phyloP scores from a whole-genome alignment of 805 yeast genomes.

The Ogataea henricii region DNA sequence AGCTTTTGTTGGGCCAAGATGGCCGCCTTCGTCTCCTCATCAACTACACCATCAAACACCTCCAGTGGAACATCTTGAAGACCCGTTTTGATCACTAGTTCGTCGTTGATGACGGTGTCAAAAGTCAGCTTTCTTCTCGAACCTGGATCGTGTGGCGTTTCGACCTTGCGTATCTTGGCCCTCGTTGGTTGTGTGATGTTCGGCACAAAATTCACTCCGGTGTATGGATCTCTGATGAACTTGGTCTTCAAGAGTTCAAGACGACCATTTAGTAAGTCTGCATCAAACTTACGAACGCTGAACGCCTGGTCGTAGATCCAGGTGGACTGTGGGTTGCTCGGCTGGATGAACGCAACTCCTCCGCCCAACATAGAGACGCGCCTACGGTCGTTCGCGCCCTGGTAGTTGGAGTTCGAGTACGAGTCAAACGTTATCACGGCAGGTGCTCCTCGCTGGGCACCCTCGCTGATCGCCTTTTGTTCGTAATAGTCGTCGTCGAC shows the following conservation, averaged over 20 bases:
- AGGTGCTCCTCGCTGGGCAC: conserved; percentile 69
- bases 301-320: conserved; percentile 86
- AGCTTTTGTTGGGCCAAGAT: conserved; percentile 60
- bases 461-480: conserved; percentile 52
- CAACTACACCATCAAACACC: conserved; percentile 58
- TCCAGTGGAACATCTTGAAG: conserved; percentile 57
- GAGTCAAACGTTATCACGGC: conserved; percentile 32
- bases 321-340: conserved; percentile 51
- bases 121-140: conserved; percentile 40
- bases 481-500: conserved; percentile 90
- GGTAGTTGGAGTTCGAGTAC: conserved; percentile 14
- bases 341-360: conserved; percentile 23
- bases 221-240: conserved; percentile 78
- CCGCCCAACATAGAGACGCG: conserved; percentile 15
- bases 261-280: conserved; percentile 59
- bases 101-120: conserved; percentile 48
- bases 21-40: conserved; percentile 58
- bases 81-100: conserved; percentile 56
- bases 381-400: conserved; percentile 25
- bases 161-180: conserved; percentile 34
- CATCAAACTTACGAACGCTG: conserved; percentile 74
- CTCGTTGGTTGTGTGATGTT: conserved; percentile 68
- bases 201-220: conserved; percentile 81
- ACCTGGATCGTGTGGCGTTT: conserved; percentile 25
- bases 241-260: conserved; percentile 48